A percentile compares a stretch with the other conserved stretches of the same genome.
Conservation (phyloP, 208 protist genomes). For the Leishmania aethiopica region DNA sequence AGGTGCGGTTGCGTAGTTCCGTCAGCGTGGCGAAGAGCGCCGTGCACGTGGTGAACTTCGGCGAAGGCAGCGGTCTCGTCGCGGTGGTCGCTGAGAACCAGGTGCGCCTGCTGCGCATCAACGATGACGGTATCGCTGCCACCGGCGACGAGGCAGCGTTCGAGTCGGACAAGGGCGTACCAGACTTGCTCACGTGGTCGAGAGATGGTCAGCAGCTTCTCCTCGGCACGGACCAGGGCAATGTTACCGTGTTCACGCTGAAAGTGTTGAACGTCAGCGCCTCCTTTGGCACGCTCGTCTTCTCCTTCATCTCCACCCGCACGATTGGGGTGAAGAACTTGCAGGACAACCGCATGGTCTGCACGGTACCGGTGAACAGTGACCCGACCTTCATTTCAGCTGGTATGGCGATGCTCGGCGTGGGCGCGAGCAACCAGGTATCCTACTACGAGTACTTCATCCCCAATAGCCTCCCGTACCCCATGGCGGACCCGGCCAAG, state of each 20-base stretch:
- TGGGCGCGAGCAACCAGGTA: slow-evolving; percentile 78
- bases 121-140: slow-evolving; percentile 45
- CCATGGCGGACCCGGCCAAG: slow-evolving; percentile 9
- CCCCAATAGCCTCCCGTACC: slow-evolving; percentile 43
- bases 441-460: slow-evolving; percentile 88
- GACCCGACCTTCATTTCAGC: slow-evolving; percentile 90
- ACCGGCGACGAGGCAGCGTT: slow-evolving; percentile 30
- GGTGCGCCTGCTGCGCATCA: slow-evolving; percentile 60
- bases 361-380: slow-evolving; percentile 74
- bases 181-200: slow-evolving; percentile 60
- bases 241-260: slow-evolving; percentile 78
- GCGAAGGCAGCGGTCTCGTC: slow-evolving; percentile 49
- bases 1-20: slow-evolving; percentile 41
- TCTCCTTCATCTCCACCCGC: slow-evolving; percentile 86
- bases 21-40: slow-evolving; percentile 34
- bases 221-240: slow-evolving; percentile 72
- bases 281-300: slow-evolving; percentile 67
- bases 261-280: slow-evolving; percentile 82
- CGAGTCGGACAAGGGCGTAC: slow-evolving; percentile 13
- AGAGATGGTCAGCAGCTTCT: slow-evolving; percentile 91
- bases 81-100: slow-evolving; percentile 50
- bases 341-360: slow-evolving; percentile 63
- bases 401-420: slow-evolving; percentile 83
- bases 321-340: slow-evolving; percentile 88
- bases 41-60: slow-evolving; percentile 49